phyloP scores from a whole-genome alignment of 495 filamentous ascomycete genomes.

The Penicillium waksmanii region DNA sequence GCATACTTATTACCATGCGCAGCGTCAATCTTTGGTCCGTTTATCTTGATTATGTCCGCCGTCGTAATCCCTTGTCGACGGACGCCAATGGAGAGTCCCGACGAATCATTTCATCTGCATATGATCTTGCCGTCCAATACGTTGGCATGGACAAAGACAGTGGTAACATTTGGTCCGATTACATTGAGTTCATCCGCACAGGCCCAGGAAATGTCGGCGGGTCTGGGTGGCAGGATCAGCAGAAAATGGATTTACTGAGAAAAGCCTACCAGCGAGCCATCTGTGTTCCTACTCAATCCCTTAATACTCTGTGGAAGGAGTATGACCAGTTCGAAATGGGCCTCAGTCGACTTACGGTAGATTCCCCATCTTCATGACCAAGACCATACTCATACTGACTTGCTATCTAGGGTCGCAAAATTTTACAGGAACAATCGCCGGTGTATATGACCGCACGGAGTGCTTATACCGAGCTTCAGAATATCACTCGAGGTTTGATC shows the following conservation, averaged over 20 bases:
- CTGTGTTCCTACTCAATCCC: constrained; percentile 75
- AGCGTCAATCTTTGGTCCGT: constrained; percentile 86
- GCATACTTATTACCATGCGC: constrained; percentile 70
- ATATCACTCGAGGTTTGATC: constrained; percentile 76
- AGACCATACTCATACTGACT: constrained; percentile 28
- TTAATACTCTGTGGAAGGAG: constrained; percentile 90
- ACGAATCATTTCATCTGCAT: constrained; percentile 75
- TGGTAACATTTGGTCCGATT: constrained; percentile 90
- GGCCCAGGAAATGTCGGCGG: constrained; percentile 85
- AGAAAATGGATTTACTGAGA: constrained; percentile 92
- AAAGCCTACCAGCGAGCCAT: constrained; percentile 91
- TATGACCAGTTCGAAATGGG: constrained; percentile 95
- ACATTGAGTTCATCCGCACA: constrained; percentile 85
- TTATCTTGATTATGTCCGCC: constrained; percentile 95
- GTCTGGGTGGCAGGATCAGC: constrained; percentile 89
- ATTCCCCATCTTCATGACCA: constrained; percentile 10
- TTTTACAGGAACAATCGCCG: constrained; percentile 86
- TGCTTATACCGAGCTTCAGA: constrained; percentile 79
- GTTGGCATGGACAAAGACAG: constrained; percentile 91
- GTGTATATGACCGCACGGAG: constrained; percentile 92
- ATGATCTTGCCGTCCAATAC: constrained; percentile 86
- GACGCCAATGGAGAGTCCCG: constrained; percentile 78
- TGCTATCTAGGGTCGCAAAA: constrained; percentile 75
- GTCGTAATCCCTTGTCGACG: constrained; percentile 80
- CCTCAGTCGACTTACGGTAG: constrained; percentile 83